phyloP scores from a whole-genome alignment of 83 land plant species.

The Picea abies region DNA sequence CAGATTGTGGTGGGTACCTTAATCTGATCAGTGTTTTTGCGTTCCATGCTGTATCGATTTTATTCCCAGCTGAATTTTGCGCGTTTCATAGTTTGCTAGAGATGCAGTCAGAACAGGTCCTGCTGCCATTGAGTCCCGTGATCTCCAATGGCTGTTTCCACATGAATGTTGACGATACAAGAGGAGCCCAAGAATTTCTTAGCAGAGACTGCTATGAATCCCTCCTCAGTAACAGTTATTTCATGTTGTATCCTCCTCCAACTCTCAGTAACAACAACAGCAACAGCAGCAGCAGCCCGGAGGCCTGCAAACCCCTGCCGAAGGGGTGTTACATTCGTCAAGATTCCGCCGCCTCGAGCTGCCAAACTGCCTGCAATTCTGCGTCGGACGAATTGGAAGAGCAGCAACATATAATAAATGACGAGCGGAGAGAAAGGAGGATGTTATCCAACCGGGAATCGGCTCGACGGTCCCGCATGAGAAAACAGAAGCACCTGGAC shows the following conservation, averaged over 20 bases:
- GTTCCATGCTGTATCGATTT: not conserved
- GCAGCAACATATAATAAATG: not conserved
- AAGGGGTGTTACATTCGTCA: not conserved
- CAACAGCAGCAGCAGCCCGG: not conserved
- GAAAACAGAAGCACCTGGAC: constrained; percentile 62
- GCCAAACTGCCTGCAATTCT: not conserved
- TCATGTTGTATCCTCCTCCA: not conserved
- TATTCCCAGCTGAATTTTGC: not conserved
- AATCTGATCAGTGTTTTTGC: too few relatives aligned
- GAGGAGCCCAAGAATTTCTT: not conserved
- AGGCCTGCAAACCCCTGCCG: not conserved
- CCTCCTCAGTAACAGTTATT: not conserved
- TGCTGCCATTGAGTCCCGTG: not conserved
- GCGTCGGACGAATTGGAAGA: constrained; percentile 13
- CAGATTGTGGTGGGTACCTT: too few relatives aligned
- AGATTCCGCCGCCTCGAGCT: not conserved
- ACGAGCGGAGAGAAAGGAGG: constrained; percentile 40
- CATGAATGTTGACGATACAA: not conserved
- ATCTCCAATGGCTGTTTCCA: not conserved
- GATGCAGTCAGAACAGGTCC: constrained; percentile 14
- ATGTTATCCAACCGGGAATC: constrained; percentile 59
- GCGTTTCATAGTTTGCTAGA: not conserved
- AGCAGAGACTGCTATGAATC: not conserved
- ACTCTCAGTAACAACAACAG: not conserved
- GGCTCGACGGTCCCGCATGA: constrained; percentile 49